Evolutionary conservation across 495 filamentous ascomycete genomes (phyloP), one percentile per base, ranked within the genome.

Genomic region (Lepidopterella palustris): DNA sequence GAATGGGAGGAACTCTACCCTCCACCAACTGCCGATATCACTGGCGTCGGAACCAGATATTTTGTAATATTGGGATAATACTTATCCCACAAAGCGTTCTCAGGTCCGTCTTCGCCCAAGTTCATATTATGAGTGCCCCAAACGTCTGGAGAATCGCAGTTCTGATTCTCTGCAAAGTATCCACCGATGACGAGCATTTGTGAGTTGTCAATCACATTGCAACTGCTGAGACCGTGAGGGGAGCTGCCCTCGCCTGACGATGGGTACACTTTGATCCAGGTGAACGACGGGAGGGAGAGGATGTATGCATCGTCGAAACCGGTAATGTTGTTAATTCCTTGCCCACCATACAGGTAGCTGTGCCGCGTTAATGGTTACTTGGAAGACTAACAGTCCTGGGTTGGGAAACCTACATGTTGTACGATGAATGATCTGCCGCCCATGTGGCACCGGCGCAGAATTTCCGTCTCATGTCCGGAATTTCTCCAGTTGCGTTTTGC

Each of bases 301-400:
- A 83, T 78, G 58, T 80, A 84, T 15, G 81, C 73, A 68, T 85
- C 81, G 60, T 82, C 80, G 60, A 73, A 81, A 9, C 76, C 79
- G 21, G 70, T 64, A 5, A 64, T 65, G 51, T 78, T 70, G 3
- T 70, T 65, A 40, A 77, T 71, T 27, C 74, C 73, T 26, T 71
- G 71, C 9, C 80, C 80, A 47, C 79, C 80, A 64, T 78, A 80
- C 10, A 81, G 70, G 55, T 82, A 81, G 15, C 79, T 81, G 55
- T 28, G 0, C 13, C 11, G 20, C n/a, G 24, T 60, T 40, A 62
- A 55, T 24, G 6, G 39, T 8, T 20, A 35, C 26, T 11, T 6
- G 5, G 25, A 10, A 54, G 10, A 47, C 10, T 39, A 15, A 28
- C 26, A n/a, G 15, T 13, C 32, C 18, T 23, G 15, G 11, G 27